Conservation (phyloP, 139 green algal genomes). For the Axilococcus clingmanii region DNA sequence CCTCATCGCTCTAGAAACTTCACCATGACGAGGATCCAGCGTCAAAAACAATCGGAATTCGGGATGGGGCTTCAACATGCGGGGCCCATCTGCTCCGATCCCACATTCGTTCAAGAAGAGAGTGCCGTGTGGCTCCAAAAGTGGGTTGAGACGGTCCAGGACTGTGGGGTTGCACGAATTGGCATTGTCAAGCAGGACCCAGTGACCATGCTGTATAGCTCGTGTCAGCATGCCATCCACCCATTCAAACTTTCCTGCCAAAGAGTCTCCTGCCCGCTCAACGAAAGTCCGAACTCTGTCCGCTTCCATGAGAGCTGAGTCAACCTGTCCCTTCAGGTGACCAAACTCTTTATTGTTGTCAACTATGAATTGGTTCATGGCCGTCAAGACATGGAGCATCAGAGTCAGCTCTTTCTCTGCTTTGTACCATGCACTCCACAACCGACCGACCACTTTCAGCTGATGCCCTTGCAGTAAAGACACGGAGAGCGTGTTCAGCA, state of each 20-base stretch:
- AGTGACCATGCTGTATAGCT: slow-evolving; percentile 73
- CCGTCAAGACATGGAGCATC: slow-evolving; percentile 18
- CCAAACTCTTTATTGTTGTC: not conserved
- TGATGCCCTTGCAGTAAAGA: not conserved
- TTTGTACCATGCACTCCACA: not conserved
- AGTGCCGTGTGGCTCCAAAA: slow-evolving; percentile 82
- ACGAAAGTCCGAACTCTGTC: slow-evolving; percentile 11
- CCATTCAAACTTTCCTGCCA: slow-evolving; percentile 90
- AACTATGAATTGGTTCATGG: not conserved
- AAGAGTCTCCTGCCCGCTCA: not conserved
- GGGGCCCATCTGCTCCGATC: slow-evolving; percentile 22
- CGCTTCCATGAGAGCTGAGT: slow-evolving; percentile 19
- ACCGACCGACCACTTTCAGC: not conserved
- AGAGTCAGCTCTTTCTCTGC: slow-evolving; percentile 4
- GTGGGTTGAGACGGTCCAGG: slow-evolving; percentile 91
- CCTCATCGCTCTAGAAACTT: slow-evolving; percentile 94
- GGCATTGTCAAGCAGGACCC: slow-evolving; percentile 94
- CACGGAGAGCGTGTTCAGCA: not conserved
- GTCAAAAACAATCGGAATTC: slow-evolving; percentile 92
- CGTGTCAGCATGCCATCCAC: slow-evolving; percentile 84
- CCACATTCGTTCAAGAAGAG: slow-evolving; percentile 87
- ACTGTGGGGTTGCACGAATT: slow-evolving; percentile 95
- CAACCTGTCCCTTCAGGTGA: not conserved
- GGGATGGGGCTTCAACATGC: slow-evolving; percentile 75
- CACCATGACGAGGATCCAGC: slow-evolving; percentile 79